A percentile compares a stretch with the other conserved stretches of the same genome.
phyloP scores from a whole-genome alignment of 2,329 filamentous ascomycete species.

The Pseudogymnoascus sp. region DNA sequence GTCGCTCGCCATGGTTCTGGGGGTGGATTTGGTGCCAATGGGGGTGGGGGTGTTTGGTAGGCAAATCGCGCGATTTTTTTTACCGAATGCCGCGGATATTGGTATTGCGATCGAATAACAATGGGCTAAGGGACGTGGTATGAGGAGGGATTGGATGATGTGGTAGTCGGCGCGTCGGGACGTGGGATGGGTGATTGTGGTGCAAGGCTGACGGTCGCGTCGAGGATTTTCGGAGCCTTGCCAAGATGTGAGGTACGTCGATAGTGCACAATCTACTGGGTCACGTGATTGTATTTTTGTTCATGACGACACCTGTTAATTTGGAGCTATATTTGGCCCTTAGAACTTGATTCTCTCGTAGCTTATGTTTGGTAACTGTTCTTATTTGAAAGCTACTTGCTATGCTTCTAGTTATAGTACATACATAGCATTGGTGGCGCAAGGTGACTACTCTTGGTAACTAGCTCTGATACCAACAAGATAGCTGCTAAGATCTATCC shows the following conservation, averaged over 20 bases:
- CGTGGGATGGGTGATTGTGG: background rate
- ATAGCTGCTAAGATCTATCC: slow-evolving; percentile 25
- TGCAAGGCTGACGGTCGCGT: slow-evolving; percentile 10
- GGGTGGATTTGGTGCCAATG: too few species aligned
- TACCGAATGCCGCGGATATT: background rate
- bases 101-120: background rate
- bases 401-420: background rate
- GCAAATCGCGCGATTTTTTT: background rate
- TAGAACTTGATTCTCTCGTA: background rate
- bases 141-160: background rate
- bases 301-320: background rate
- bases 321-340: background rate
- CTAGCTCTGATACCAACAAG: background rate
- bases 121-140: background rate
- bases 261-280: background rate
- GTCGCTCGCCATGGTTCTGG: slow-evolving; percentile 24
- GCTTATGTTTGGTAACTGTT: background rate
- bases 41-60: background rate
- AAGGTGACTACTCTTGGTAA: background rate
- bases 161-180: slow-evolving; percentile 6
- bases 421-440: background rate
- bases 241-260: slow-evolving; percentile 3
- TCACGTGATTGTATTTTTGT: background rate
- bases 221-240: slow-evolving; percentile 9
- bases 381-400: background rate